A percentile compares a stretch with the other conserved stretches of the same genome.
phyloP scores from a whole-genome alignment of 306 rosid genomes.

The peach (Prunus persica) region DNA sequence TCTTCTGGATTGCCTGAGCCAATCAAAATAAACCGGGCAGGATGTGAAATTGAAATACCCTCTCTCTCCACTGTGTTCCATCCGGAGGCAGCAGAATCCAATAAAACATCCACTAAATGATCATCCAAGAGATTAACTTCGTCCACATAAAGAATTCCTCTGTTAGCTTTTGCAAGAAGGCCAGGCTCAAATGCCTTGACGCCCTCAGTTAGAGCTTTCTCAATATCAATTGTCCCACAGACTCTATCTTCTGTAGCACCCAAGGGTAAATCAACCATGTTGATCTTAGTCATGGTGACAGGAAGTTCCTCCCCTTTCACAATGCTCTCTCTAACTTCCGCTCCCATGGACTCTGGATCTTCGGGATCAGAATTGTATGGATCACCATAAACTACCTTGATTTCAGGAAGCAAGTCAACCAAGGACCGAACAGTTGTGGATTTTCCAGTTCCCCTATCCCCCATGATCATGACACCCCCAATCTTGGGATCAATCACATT shows the following conservation, averaged over 20 bases:
- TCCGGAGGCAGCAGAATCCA: slow-evolving; percentile 98
- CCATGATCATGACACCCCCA: slow-evolving; percentile 99
- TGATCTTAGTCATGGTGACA: slow-evolving; percentile 65
- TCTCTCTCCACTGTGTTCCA: slow-evolving; percentile 99
- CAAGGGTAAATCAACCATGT: slow-evolving; percentile 95
- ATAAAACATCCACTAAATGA: slow-evolving; percentile 84
- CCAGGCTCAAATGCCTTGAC: slow-evolving; percentile 97
- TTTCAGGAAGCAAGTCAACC: slow-evolving; percentile 91
- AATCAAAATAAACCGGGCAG: slow-evolving; percentile 86
- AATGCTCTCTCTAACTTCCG: slow-evolving; percentile 71
- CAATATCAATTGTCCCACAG: slow-evolving; percentile 95
- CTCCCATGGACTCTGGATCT: slow-evolving; percentile 90
- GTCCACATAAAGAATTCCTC: slow-evolving; percentile 92
- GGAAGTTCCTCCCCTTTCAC: slow-evolving; percentile 62
- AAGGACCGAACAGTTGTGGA: slow-evolving; percentile 86
- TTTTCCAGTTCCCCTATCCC: slow-evolving; percentile 93
- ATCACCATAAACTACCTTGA: slow-evolving; percentile 78
- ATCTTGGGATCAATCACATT: slow-evolving; percentile 95
- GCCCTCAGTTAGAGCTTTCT: slow-evolving; percentile 92
- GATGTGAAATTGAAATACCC: slow-evolving; percentile 92
- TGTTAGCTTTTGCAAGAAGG: slow-evolving; percentile 87
- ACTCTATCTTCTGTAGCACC: slow-evolving; percentile 98
- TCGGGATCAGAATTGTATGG: slow-evolving; percentile 92
- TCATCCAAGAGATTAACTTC: slow-evolving; percentile 96
- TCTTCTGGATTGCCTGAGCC: slow-evolving; percentile 99